A percentile compares a stretch with the other conserved stretches of the same genome.
Conservation (phyloP, 257 asterid genomes). For the Paraleonurus japonicus region DNA sequence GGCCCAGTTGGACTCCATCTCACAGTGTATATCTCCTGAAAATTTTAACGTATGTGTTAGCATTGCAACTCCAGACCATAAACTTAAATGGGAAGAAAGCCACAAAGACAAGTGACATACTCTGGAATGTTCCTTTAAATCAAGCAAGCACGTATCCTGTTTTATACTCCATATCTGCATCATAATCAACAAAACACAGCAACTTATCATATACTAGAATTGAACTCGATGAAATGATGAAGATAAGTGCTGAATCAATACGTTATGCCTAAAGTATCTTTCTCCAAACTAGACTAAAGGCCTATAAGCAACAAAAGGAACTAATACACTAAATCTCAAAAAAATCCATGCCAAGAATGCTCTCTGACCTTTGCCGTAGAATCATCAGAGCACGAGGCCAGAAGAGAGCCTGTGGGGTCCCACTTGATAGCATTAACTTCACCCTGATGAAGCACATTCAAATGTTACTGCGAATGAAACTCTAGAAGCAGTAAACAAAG, state of each 20-base stretch:
- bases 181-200: slow-evolving; percentile 20
- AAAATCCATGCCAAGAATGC: slow-evolving; percentile 16
- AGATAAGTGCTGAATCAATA: not conserved
- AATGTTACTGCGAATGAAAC: slow-evolving; percentile 19
- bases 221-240: not conserved
- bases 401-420: slow-evolving; percentile 89
- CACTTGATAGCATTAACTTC: slow-evolving; percentile 99
- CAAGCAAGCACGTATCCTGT: slow-evolving; percentile 78
- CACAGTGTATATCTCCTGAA: slow-evolving; percentile 92
- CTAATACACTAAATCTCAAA: not conserved
- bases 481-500: slow-evolving; percentile 3
- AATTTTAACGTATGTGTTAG: slow-evolving; percentile 16
- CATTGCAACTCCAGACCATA: slow-evolving; percentile 17
- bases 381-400: slow-evolving; percentile 98
- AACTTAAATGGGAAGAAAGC: slow-evolving; percentile 3
- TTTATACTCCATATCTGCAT: slow-evolving; percentile 93
- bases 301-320: slow-evolving; percentile 11
- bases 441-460: slow-evolving; percentile 49
- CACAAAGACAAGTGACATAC: slow-evolving; percentile 36
- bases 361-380: slow-evolving; percentile 80
- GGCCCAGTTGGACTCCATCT: slow-evolving; percentile 99
- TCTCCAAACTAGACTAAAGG: not conserved
- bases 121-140: slow-evolving; percentile 76
- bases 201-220: slow-evolving; percentile 21
- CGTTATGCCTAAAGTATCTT: not conserved